phyloP scores from a whole-genome alignment of 208 protist species.

The Kentomonas sorsogonicus region DNA sequence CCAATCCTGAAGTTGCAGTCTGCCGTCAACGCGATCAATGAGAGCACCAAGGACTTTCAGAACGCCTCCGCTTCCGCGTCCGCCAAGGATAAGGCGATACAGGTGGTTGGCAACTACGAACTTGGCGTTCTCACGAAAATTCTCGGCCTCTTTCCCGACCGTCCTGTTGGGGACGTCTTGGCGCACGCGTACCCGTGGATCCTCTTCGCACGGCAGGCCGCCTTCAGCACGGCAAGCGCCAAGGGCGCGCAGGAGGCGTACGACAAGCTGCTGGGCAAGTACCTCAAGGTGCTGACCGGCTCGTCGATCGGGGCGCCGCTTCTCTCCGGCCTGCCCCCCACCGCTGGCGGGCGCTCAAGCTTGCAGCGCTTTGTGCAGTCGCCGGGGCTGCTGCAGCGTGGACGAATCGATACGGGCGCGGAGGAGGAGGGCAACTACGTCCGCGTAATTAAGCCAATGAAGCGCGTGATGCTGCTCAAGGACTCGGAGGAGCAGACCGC shows the following conservation, averaged over 20 bases:
- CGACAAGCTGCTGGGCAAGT: conserved; percentile 19
- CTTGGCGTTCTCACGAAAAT: conserved; percentile 34
- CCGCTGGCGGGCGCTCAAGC: neutral
- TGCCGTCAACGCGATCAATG: conserved; percentile 55
- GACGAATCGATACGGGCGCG: conserved; percentile 15
- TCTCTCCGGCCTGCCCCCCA: conserved; percentile 2
- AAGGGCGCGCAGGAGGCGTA: conserved; percentile 17
- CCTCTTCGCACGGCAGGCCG: conserved; percentile 50
- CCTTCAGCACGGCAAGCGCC: conserved; percentile 23
- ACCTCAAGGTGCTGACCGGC: conserved; percentile 22
- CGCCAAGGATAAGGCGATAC: conserved; percentile 20
- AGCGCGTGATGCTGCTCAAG: too few relatives aligned
- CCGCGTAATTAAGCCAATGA: conserved; percentile 19
- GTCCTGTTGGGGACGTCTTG: conserved; percentile 46
- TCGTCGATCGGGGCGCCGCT: conserved; percentile 21
- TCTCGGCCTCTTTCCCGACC: conserved; percentile 48
- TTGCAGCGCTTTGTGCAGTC: conserved; percentile 4
- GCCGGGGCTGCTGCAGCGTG: neutral
- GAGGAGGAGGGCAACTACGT: conserved; percentile 59
- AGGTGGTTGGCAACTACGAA: conserved; percentile 53
- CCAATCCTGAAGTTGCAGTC: conserved; percentile 43
- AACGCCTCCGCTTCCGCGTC: neutral
- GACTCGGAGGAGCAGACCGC: too few relatives aligned
- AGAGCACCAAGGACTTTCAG: conserved; percentile 48
- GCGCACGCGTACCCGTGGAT: conserved; percentile 53